Percentiles rank a stretch among this genome's conserved stretches.
phyloP scores from a whole-genome alignment of 495 filamentous ascomycete genomes.

The Neurospora sp. region DNA sequence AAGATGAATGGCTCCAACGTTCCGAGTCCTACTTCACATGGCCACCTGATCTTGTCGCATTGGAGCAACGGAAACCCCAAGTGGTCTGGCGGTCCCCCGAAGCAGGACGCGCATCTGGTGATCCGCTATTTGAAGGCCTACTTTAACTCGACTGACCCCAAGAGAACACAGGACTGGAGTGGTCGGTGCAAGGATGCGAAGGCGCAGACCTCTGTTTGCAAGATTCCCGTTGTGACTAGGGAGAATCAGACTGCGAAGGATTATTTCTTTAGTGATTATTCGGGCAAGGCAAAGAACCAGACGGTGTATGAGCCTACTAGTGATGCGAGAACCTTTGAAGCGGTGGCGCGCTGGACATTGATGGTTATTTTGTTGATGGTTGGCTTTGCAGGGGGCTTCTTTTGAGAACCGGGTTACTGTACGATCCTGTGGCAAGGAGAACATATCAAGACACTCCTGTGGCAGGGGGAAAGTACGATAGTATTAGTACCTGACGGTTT shows the following conservation, averaged over 20 bases:
- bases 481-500: not conserved
- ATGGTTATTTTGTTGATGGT: conserved; percentile 8
- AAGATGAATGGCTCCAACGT: conserved; percentile 46
- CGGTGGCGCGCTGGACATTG: conserved; percentile 6
- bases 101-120: conserved; percentile 45
- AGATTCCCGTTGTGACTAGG: conserved; percentile 46
- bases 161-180: conserved; percentile 34
- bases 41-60: conserved; percentile 59
- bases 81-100: conserved; percentile 63
- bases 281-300: conserved; percentile 50
- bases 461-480: not conserved
- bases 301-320: conserved; percentile 29
- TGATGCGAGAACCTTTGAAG: conserved; percentile 2
- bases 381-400: conserved; percentile 8
- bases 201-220: conserved; percentile 39
- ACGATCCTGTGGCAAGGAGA: not conserved
- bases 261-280: conserved; percentile 50
- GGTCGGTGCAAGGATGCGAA: conserved; percentile 37
- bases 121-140: conserved; percentile 64
- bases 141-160: conserved; percentile 54
- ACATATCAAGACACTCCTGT: not conserved
- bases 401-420: not conserved
- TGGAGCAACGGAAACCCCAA: conserved; percentile 65
- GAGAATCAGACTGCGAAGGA: conserved; percentile 27
- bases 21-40: conserved; percentile 46